Percentiles rank a stretch among this genome's conserved stretches.
These are phyloP conservation scores for Chernovozyma sophiae-reginae DNA, from an alignment of 1,139 yeast genomes.

Conservation along the genomic window DNA sequence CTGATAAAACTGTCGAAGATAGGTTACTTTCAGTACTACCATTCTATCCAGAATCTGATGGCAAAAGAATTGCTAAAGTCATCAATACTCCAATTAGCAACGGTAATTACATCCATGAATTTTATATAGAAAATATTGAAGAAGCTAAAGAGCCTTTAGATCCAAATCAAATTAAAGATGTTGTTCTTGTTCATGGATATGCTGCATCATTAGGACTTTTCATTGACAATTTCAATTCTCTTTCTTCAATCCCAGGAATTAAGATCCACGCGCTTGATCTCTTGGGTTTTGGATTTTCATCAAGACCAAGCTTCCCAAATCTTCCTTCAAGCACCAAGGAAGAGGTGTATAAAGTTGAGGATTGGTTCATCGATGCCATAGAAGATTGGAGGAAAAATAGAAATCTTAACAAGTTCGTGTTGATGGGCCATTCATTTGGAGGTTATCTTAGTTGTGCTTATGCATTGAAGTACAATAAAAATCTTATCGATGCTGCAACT, in stretches of 20 bases:
- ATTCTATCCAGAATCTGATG: slow-evolving; percentile 55
- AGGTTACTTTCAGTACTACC: slow-evolving; percentile 46
- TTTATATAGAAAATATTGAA: slow-evolving; percentile 39
- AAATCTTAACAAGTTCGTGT: slow-evolving; percentile 54
- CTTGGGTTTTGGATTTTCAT: slow-evolving; percentile 42
- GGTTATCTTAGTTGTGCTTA: slow-evolving; percentile 83
- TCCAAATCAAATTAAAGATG: slow-evolving; percentile 20
- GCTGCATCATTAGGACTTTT: slow-evolving; percentile 47
- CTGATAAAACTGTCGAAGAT: slow-evolving; percentile 29
- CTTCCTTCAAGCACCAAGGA: slow-evolving; percentile 27
- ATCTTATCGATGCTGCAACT: slow-evolving; percentile 22
- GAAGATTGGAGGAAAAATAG: slow-evolving; percentile 76
- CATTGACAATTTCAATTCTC: slow-evolving; percentile 35
- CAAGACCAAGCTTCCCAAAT: slow-evolving; percentile 39
- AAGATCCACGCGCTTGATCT: slow-evolving; percentile 44
- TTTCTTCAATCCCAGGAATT: slow-evolving; percentile 39
- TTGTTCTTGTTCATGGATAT: slow-evolving; percentile 45
- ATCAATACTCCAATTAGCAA: slow-evolving; percentile 47
- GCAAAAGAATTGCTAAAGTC: slow-evolving; percentile 43
- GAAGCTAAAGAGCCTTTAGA: slow-evolving; percentile 10
- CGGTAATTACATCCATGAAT: slow-evolving; percentile 55
- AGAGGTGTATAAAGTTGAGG: slow-evolving; percentile 49
- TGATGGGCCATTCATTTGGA: slow-evolving; percentile 92
- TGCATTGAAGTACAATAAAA: slow-evolving; percentile 55
- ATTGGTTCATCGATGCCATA: slow-evolving; percentile 74